Conservation (phyloP, 2,329 filamentous ascomycete genomes). For the Alternaria sp. region DNA sequence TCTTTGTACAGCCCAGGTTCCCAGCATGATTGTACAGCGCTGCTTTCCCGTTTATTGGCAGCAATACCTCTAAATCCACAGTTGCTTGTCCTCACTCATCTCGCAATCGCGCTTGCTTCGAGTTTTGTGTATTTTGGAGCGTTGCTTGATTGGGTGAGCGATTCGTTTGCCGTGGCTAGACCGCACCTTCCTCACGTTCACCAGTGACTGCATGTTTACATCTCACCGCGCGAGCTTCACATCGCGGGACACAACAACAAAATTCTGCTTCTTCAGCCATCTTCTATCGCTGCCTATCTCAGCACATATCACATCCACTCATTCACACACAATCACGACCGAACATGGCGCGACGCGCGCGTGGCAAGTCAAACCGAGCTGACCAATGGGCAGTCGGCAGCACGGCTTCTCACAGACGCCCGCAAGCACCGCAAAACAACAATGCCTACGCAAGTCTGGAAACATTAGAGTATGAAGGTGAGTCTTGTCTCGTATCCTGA, state of each 20-base stretch:
- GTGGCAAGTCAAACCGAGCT: slow-evolving; percentile 1
- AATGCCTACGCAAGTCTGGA: slow-evolving; percentile 19
- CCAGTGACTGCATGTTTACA: neutral
- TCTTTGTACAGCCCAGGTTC: neutral
- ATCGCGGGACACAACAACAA: neutral
- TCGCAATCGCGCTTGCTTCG: neutral
- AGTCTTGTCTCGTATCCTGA: slow-evolving; percentile 2
- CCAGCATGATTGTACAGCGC: neutral
- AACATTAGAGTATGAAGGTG: slow-evolving; percentile 2
- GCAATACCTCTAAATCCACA: neutral
- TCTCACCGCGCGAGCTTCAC: neutral
- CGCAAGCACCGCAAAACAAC: neutral
- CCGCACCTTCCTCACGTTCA: slow-evolving; percentile 7
- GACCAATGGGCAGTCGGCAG: slow-evolving; percentile 4
- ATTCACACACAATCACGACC: neutral
- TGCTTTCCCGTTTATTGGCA: neutral
- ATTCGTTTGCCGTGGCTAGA: slow-evolving; percentile 5
- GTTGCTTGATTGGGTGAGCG: neutral
- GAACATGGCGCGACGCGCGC: slow-evolving; percentile 18
- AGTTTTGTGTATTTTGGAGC: neutral
- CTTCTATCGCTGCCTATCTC: neutral
- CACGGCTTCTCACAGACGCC: neutral
- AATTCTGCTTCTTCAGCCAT: neutral
- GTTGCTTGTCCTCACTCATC: neutral
- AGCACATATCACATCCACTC: neutral